Percentiles rank a stretch among this genome's conserved stretches.
Evolutionary conservation across 75 land plant genomes (phyloP).

Genomic region (Pinus taeda): DNA sequence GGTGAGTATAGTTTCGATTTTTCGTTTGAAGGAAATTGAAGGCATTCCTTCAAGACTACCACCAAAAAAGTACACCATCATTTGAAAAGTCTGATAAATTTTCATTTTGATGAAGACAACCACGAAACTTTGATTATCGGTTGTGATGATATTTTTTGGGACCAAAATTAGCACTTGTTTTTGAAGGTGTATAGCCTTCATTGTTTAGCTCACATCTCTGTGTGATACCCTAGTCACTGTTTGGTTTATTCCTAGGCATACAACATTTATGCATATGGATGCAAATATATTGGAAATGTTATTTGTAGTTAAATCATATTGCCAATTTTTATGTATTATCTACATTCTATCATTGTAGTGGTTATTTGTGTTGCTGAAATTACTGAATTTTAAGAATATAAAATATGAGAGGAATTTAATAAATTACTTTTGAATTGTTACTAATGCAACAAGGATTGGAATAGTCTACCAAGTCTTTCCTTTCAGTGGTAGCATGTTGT

Average conservation of each 20-base stretch:
- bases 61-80: neutral
- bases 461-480: slow-evolving; percentile 74
- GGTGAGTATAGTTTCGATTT: too few relatives aligned
- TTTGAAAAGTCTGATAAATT: too few relatives aligned
- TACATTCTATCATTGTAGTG: neutral
- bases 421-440: slow-evolving; percentile 5
- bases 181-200: neutral
- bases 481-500: slow-evolving; percentile 84
- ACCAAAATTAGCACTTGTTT: neutral
- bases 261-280: neutral
- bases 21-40: too few relatives aligned
- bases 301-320: neutral
- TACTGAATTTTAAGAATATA: neutral
- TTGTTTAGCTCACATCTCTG: neutral
- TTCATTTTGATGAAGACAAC: neutral
- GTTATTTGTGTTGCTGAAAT: neutral
- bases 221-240: neutral
- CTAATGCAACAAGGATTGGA: slow-evolving; percentile 52
- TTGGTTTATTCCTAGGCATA: neutral
- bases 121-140: neutral
- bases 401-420: neutral
- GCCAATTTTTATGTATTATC: neutral
- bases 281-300: neutral
- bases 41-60: too few relatives aligned
- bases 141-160: neutral